Base-by-base conservation (phyloP, 192 early-diverging fungal species). In the Geosiphon pyriformis region DNA sequence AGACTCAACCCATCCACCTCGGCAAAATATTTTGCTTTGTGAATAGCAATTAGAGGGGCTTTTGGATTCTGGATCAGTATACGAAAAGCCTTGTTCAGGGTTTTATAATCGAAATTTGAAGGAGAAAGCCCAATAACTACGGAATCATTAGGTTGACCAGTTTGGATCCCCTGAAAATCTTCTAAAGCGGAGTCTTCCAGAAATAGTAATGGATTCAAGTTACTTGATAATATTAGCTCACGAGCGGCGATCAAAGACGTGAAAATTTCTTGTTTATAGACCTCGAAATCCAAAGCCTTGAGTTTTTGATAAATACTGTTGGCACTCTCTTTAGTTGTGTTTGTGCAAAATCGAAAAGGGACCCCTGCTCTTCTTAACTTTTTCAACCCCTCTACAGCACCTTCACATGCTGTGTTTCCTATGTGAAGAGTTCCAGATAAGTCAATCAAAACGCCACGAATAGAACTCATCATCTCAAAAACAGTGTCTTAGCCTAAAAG, bases 51-150 rank as follows among this genome's bases (percentile, higher is more conserved):
- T 34, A 96, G 68, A 12, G 83, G 78, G 4, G 81, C 80, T 12
- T 77, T 83, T 17, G 69, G 55, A 4, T 81, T 77, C 3, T 72
- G 42, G 22, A 74, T 69, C 26, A 96, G 63, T 17, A 91, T 80
- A 18, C 79, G 72, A 64, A 94, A 92, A 6, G 94, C 94, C 59
- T 79, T 71, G 69, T 92, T 92, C 70, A 96, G 67, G 75, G 70
- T 83, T 0, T 83, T 80, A 73, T 92, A 92, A 25, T 85, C 60
- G 53, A 92, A 88, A 42, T 75, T 73, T 22, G 79, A 75, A 20
- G 91, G 93, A 0, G 90, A 86, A 31, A 96, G 74, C 0, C 94
- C 94, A 15, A 94, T 71, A 8, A 96, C 90, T 10, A 96, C 94
- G 0, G 90, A 83, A 55, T 79, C 77, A 66, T 92, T 77, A 6